Evolutionary conservation across 805 yeast genomes (phyloP), one percentile per base, ranked within the genome.

Genomic region (Starmerella floricola): DNA sequence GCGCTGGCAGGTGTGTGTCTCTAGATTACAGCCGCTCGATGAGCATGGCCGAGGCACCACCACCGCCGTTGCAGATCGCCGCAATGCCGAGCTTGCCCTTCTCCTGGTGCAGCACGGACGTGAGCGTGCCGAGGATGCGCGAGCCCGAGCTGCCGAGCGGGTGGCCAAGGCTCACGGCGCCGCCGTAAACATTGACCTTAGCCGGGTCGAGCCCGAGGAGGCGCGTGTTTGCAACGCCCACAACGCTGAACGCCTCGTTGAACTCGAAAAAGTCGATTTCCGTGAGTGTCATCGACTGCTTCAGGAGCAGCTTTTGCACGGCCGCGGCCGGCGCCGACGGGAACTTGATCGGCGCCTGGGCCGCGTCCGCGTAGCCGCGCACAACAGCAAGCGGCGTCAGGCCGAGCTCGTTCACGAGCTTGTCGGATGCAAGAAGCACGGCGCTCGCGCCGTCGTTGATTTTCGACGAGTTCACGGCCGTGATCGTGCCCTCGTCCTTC

Each of bases 371-470:
- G 94, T 95, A 88, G 44, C 95, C 94, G 38, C 73, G 59, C 55
- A 91, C 78, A 62, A 76, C 76, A 47, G 95, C 97, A 50, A 91
- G 61, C 51, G 99, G 98, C 60, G 70, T 84, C 59, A 91, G 68
- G 34, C 80, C 79, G 55, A 85, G 74, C 71, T 86, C 94, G 60
- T 76, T 74, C 55, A 87, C 72, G 67, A 85, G 85, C 48, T 67
- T 68, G 59, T 76, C 95, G 41, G 94, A 81, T 40, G 84, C 91
- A 53, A 91, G 72, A 33, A 91, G 69, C 30, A 91, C 74, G 34
- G 97, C 97, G 43, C 97, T 95, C 61, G 84, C 97, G 66, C 99
- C 99, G 63, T 91, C 99, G 64, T 88, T 91, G 57, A 91, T 72
- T 58, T 93, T 86, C 23, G 96, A 86, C 19, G 97, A 94, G 62